Conservation (phyloP, 768 basidiomycete genomes). For the Trametes punicea region DNA sequence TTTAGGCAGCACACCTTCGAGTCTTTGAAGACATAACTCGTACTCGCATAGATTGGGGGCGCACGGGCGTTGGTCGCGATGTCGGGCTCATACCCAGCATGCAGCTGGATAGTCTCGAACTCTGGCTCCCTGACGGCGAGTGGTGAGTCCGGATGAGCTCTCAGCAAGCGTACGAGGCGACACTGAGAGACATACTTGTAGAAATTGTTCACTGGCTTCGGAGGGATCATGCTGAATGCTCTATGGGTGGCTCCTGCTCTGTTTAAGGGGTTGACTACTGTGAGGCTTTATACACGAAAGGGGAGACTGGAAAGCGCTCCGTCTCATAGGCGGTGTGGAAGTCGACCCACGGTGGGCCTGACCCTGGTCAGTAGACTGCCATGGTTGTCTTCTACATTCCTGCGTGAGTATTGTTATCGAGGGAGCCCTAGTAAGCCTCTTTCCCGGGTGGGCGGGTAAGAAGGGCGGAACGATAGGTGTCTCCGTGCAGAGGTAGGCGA, state of each 20-base stretch:
- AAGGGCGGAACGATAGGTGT: not conserved
- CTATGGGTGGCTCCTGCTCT: not conserved
- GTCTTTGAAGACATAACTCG: conserved; percentile 72
- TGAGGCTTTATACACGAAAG: not conserved
- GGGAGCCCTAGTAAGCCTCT: not conserved
- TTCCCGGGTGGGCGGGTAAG: not conserved
- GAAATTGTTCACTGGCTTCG: conserved; percentile 18
- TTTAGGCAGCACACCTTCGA: conserved; percentile 43
- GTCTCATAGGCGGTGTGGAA: not conserved
- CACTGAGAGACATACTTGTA: not conserved
- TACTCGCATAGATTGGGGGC: conserved; percentile 72
- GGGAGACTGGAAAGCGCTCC: not conserved
- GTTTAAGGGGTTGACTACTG: not conserved
- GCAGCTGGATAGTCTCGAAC: conserved; percentile 79
- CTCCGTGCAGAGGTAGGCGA: not conserved
- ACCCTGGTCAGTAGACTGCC: not conserved
- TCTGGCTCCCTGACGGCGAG: conserved; percentile 44
- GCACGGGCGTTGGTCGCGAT: conserved; percentile 69
- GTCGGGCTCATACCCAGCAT: conserved; percentile 70
- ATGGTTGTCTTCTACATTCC: not conserved
- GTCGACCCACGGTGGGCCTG: not conserved
- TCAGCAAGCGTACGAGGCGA: too few species aligned
- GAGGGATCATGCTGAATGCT: conserved; percentile 6
- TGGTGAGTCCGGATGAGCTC: not conserved
- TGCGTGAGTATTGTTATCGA: not conserved